Base-by-base conservation (phyloP, 2,329 filamentous ascomycete species). In the Paecilomyces formosus region DNA sequence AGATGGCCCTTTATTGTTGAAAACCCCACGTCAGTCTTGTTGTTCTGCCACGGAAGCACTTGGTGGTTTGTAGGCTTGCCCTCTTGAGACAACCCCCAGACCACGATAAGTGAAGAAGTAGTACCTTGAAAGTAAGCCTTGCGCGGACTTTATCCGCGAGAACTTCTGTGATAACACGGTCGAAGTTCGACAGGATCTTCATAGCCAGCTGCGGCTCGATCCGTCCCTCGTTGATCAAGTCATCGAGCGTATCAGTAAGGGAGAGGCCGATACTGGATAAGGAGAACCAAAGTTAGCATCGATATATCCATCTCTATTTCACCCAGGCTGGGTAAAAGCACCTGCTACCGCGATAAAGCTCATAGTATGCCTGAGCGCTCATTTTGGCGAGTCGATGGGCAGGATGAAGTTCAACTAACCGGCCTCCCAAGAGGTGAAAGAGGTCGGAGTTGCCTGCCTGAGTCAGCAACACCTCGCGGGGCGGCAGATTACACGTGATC, bases 201-300 rank as follows among this genome's bases (percentile, higher is more conserved):
- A 99, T 97, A 55, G 94, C 94, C 52, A 99, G 85, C 79, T 99
- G 94, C 28, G 94, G 94, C 78, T 97, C 93, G 78, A 99, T 97
- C 65, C 90, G 90, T 70, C 92, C 88, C 66, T 93, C 89, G 72
- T 90, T 93, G 77, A 99, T 97, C 66, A 99, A 82, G 70, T 96
- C 91, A 78, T 99, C 94, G 69, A 99, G 92, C 57, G 92, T 96
- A 78, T 99, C 95, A 57, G 93, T 97, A 69, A 99, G 84, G 59
- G 93, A 88, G 70, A 91, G 84, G 67, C 94, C 94, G 79, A 99
- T 91, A 78, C 94, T 99, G 75, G 60, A 63, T 61, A 60, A 61
- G 58, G 62, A 54, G 58, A 62, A 54, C 62, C 55, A 56, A 61
- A 60, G 61, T 60, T 59, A 52, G 21, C 60, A 65, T 52, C 57